These are phyloP conservation scores for Ampelomyces quisqualis DNA, from an alignment of 2,329 filamentous ascomycete species.

Conservation along the genomic window DNA sequence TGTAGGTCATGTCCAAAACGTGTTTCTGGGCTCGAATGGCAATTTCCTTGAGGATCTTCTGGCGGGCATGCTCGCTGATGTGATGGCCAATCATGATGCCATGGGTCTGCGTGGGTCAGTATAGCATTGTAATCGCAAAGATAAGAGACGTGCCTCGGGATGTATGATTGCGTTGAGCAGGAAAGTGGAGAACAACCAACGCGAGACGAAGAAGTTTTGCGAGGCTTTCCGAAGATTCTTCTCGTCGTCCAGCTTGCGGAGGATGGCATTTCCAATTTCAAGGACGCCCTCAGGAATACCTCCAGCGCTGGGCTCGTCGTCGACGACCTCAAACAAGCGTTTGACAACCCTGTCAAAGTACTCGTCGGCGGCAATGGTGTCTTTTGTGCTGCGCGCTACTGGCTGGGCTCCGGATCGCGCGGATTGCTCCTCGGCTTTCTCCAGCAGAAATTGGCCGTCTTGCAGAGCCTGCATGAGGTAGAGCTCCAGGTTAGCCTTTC, in stretches of 20 bases:
- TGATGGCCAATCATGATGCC: conserved; percentile 81
- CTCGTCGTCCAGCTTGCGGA: conserved; percentile 69
- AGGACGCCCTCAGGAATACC: conserved; percentile 85
- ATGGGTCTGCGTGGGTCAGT: conserved; percentile 52
- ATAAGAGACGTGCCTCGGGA: conserved; percentile 66
- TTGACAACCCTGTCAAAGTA: conserved; percentile 84
- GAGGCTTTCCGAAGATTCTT: conserved; percentile 69
- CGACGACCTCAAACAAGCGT: conserved; percentile 80
- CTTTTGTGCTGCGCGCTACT: conserved; percentile 72
- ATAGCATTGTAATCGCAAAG: conserved; percentile 9
- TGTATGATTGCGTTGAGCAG: conserved; percentile 80
- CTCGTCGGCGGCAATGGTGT: conserved; percentile 78
- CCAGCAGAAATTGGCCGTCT: conserved; percentile 86
- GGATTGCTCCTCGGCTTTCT: conserved; percentile 75
- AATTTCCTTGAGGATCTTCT: conserved; percentile 71
- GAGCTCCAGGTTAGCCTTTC: conserved; percentile 84
- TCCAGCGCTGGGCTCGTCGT: conserved; percentile 73
- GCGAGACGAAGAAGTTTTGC: conserved; percentile 79
- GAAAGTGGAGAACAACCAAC: conserved; percentile 91
- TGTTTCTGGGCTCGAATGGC: conserved; percentile 76
- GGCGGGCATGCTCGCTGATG: conserved; percentile 85
- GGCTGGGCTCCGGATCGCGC: conserved; percentile 68
- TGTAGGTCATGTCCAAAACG: conserved; percentile 72
- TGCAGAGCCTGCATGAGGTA: conserved; percentile 94
- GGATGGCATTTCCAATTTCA: conserved; percentile 79